Evolutionary conservation across 108 stramenopile species (phyloP), one percentile per base, ranked within the genome.

Genomic region (Skeletonema tropicum): DNA sequence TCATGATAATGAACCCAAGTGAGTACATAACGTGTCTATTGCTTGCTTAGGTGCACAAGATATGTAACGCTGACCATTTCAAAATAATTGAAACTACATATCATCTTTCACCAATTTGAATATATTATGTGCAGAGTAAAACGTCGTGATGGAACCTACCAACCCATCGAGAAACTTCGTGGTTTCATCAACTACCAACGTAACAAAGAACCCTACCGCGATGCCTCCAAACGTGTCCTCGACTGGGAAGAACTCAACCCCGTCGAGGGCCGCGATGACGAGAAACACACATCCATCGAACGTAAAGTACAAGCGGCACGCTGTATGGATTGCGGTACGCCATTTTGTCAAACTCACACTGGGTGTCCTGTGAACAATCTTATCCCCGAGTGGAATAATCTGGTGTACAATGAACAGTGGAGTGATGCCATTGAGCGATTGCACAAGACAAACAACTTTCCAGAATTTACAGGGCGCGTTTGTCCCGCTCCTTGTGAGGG

Each of bases 241-340:
- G 98, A 97, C 84, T 98, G 98, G 97, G 91, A 75, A 52, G 98
- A 98, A 89, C 94, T 97, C 70, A 98, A 98, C 79, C 94, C 94
- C 17, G 80, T 76, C 19, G 90, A 90, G 38, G 91, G 85, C 14
- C 64, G 69, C 29, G 89, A 94, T 42, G 84, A 83, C 7, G 80
- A 85, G 14, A 71, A 86, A 26, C 97, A 97, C 88, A 90, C 97
- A 14, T 82, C 66, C 32, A 78, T 94, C 29, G 98, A 98, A 81
- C 92, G 94, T 12, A 97, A 95, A 68, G 95, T 97, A 25, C 96
- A 94, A 82, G 92, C 93, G 6, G 92, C 96, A 9, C 92, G 98
- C 17, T 98, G 98, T 88, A 98, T 98, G 98, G 97, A 98, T 82
- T 98, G 98, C 77, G 98, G 98, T 23, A 98, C 98, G 0, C 98